phyloP scores from a whole-genome alignment of 495 filamentous ascomycete genomes.

The Hypoxylon trugodes region DNA sequence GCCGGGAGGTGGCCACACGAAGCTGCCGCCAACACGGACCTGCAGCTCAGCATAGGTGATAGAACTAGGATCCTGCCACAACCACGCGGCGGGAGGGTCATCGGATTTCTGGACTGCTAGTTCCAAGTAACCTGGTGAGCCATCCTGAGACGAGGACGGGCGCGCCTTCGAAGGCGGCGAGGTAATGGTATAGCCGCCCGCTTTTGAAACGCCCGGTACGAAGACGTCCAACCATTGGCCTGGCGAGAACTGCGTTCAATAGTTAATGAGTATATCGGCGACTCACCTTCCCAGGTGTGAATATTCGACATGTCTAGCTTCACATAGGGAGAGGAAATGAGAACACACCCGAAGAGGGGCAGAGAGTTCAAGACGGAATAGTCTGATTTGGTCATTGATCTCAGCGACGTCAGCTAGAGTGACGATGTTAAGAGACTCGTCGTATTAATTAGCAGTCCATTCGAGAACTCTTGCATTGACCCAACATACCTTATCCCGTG shows the following conservation, averaged over 20 bases:
- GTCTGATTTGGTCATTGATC: constrained; percentile 47
- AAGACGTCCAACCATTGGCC: constrained; percentile 94
- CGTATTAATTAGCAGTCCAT: constrained; percentile 27
- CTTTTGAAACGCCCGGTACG: constrained; percentile 68
- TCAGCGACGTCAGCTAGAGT: constrained; percentile 45
- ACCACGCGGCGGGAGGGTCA: constrained; percentile 73
- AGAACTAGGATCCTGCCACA: constrained; percentile 65
- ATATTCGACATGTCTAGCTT: no score
- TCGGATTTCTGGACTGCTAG: constrained; percentile 75
- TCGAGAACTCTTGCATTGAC: neutral
- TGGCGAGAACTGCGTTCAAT: constrained; percentile 67
- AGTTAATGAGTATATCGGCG: no score
- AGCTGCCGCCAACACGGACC: constrained; percentile 81
- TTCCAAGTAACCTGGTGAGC: constrained; percentile 64
- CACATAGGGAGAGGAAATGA: neutral
- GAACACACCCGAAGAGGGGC: constrained; percentile 39
- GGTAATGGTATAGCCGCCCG: constrained; percentile 90
- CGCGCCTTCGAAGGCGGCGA: constrained; percentile 66
- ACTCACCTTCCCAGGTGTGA: no score
- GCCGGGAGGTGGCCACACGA: constrained; percentile 73
- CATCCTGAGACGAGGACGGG: constrained; percentile 43
- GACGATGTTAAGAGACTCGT: constrained; percentile 51
- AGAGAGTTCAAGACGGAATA: constrained; percentile 50
- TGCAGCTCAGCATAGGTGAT: constrained; percentile 66
- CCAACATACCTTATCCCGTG: constrained; percentile 62